Evolutionary conservation across 106 monocot species (phyloP).

Genomic region (Dioscorea alata): DNA sequence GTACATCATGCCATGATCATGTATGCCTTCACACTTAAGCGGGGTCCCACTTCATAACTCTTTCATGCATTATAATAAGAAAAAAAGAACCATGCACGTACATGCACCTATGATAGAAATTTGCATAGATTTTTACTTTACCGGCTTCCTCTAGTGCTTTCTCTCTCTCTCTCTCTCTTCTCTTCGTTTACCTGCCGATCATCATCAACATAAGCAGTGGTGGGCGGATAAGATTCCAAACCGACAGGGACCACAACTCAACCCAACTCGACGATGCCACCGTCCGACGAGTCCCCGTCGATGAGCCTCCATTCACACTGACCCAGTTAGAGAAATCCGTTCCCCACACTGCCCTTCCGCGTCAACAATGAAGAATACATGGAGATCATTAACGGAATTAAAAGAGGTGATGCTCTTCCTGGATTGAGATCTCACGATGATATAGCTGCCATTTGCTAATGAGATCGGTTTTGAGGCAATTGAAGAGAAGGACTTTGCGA

Average conservation of each 20-base stretch:
- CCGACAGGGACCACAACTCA: no score
- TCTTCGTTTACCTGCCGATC: no score
- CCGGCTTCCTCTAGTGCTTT: no score
- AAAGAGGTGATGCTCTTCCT: constrained; percentile 81
- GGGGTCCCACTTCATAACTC: no score
- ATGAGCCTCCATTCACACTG: constrained; percentile 67
- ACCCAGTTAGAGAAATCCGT: constrained; percentile 65
- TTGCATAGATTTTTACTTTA: no score
- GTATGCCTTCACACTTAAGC: no score
- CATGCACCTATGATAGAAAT: no score
- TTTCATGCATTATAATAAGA: no score
- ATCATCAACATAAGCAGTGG: not conserved
- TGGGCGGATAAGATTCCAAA: not conserved
- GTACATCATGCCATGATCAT: no score
- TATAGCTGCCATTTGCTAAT: constrained; percentile 39
- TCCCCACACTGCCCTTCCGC: constrained; percentile 51
- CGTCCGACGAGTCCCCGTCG: constrained; percentile 19
- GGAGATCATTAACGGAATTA: constrained; percentile 70
- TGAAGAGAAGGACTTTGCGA: constrained; percentile 58
- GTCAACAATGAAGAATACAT: constrained; percentile 51
- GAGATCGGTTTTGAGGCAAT: constrained; percentile 73
- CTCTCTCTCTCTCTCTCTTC: not conserved
- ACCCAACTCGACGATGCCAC: not conserved
- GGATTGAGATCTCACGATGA: constrained; percentile 73
- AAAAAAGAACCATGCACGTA: no score